Evolutionary conservation across 805 yeast species (phyloP).

Genomic region (Saccharomycopsis olivae): DNA sequence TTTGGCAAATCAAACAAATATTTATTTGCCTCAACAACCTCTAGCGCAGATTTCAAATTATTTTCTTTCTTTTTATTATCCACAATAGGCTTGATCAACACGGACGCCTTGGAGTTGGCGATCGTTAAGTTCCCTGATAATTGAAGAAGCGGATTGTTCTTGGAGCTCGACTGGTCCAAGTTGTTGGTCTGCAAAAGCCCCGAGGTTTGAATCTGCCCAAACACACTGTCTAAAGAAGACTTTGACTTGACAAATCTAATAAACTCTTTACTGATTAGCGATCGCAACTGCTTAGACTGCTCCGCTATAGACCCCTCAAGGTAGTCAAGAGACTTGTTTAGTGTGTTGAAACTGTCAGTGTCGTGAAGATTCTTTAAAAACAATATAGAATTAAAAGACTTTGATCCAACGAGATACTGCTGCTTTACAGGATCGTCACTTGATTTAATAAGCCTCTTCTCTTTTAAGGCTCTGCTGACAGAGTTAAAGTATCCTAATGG

Average conservation of each 20-base stretch:
- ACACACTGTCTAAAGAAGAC: conserved; percentile 50
- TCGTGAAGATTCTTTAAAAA: conserved; percentile 47
- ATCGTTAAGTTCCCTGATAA: conserved; percentile 34
- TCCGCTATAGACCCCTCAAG: conserved; percentile 39
- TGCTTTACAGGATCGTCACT: conserved; percentile 26
- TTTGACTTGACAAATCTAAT: conserved; percentile 56
- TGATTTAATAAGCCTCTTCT: conserved; percentile 30
- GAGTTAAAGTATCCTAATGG: conserved; percentile 47
- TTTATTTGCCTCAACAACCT: conserved; percentile 41
- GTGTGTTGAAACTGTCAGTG: conserved; percentile 41
- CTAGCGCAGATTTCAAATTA: conserved; percentile 38
- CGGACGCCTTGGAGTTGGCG: conserved; percentile 42
- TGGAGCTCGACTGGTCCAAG: conserved; percentile 22
- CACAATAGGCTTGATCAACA: conserved; percentile 49
- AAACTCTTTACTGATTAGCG: conserved; percentile 48
- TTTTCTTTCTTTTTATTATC: conserved; percentile 38
- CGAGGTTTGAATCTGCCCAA: conserved; percentile 37
- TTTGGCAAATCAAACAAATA: conserved; percentile 50
- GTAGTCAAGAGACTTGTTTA: conserved; percentile 36
- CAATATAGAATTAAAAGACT: conserved; percentile 45
- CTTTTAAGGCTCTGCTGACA: conserved; percentile 31
- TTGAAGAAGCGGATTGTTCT: conserved; percentile 26
- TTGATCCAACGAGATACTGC: conserved; percentile 43
- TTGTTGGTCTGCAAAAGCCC: conserved; percentile 20
- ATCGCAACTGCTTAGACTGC: conserved; percentile 39